Conservation (phyloP, 2,329 filamentous ascomycete genomes). For the Beauveria bassiana region DNA sequence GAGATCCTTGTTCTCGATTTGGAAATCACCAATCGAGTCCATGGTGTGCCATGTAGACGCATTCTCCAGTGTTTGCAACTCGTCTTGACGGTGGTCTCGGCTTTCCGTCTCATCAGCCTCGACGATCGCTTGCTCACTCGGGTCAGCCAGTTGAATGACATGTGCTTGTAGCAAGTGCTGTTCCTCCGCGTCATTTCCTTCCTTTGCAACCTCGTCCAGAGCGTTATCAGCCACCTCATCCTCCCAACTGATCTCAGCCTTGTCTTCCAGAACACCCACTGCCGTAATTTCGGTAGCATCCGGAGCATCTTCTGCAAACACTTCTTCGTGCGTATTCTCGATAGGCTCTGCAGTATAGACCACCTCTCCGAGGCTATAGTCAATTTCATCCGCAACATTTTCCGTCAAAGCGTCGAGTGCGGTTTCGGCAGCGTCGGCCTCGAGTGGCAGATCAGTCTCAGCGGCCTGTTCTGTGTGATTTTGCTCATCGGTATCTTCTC, state of each 20-base stretch:
- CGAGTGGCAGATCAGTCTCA: neutral
- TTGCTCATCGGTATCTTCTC: neutral
- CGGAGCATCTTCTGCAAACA: neutral
- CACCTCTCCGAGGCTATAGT: constrained; percentile 18
- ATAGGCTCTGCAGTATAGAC: constrained; percentile 19
- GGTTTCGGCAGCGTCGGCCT: constrained; percentile 4
- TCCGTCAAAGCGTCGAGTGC: neutral
- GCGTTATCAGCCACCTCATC: constrained; percentile 11
- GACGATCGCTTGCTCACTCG: neutral
- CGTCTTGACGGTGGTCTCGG: constrained; percentile 5
- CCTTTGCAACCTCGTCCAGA: neutral
- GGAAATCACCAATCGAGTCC: constrained; percentile 1
- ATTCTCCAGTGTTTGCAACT: neutral
- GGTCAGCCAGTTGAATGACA: neutral
- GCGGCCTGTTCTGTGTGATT: neutral
- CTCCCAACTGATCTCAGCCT: constrained; percentile 20
- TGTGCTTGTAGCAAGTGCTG: constrained; percentile 7
- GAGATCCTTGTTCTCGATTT: neutral
- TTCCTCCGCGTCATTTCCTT: neutral
- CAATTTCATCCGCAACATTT: constrained; percentile 26
- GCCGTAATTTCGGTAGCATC: constrained; percentile 1
- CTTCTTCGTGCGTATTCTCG: constrained; percentile 3
- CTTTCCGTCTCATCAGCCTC: constrained; percentile 5
- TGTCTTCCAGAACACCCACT: constrained; percentile 5
- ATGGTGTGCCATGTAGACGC: neutral